Percentiles rank a stretch among this genome's conserved stretches.
Conservation (phyloP, 2,329 filamentous ascomycete species). For the Venturia asperata region DNA sequence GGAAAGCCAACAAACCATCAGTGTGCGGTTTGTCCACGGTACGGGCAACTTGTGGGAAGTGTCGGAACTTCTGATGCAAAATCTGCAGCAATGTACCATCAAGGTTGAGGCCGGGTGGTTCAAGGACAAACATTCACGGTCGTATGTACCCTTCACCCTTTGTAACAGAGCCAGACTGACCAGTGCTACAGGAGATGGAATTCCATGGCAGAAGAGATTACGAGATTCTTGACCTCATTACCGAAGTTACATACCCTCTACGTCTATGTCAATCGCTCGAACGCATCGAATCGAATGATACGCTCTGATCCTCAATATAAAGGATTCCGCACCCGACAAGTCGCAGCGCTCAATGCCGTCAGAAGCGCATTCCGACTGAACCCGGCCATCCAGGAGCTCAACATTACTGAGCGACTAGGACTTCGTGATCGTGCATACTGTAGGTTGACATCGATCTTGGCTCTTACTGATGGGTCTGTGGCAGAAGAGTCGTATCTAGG, state of each 20-base stretch:
- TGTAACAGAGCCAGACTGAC: not conserved
- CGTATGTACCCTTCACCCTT: not conserved
- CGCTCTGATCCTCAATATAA: too few relatives aligned
- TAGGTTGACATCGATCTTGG: not conserved
- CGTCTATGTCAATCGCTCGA: not conserved
- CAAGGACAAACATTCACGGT: not conserved
- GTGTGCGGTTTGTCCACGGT: too few relatives aligned
- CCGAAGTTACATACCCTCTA: not conserved
- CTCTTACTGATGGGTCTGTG: not conserved
- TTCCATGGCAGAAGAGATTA: not conserved
- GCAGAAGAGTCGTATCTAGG: not conserved
- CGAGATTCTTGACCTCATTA: not conserved
- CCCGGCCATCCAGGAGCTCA: not conserved
- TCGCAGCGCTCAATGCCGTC: not conserved
- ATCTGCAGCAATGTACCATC: not conserved
- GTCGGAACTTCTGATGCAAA: not conserved
- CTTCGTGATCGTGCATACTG: not conserved
- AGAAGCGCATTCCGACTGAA: not conserved
- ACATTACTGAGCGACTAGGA: not conserved
- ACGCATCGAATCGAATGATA: not conserved
- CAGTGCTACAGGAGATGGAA: not conserved
- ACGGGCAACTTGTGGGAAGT: not conserved
- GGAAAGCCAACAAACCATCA: too few relatives aligned
- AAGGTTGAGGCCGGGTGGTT: not conserved
- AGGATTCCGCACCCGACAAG: not conserved